Evolutionary conservation across 306 rosid species (phyloP), one percentile per base, ranked within the genome.

Genomic region (Neltuma alba): DNA sequence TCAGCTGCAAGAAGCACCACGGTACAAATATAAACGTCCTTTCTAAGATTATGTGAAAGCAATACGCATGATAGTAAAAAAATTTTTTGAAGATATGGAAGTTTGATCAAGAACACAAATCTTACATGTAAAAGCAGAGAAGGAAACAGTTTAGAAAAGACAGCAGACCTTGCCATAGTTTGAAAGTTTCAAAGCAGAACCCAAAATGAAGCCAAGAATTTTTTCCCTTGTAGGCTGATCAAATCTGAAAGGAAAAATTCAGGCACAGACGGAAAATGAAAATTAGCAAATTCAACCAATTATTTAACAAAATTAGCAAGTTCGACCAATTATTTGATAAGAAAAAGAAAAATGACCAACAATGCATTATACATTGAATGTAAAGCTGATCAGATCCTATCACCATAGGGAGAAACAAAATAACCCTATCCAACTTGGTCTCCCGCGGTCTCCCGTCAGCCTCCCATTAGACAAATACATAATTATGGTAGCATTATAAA

Each of bases 131-230:
- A 36, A 74, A 74, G 37, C 34, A 41, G 37, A 74, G 13, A 55
- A 34, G 68, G 52, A 20, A 77, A 70, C 23, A 54, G 37, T 74
- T 28, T 48, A 42, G 74, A 64, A 25, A 55, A 41, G 82, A 41
- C 27, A 52, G 38, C 92, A 82, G 83, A 94, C 99, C 99, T 92
- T 95, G 70, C 89, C 97, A 65, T 89, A 87, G 69, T 92, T 88
- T 65, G 98, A 86, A 69, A 89, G 86, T 74, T 89, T 82, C 58
- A 89, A 75, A 76, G 91, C 82, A 74, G 90, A 89, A 81, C 89
- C 86, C 91, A 95, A 85, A 82, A 91, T 85, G 84, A 90, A 91
- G 60, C 87, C 88, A 44, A 90, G 86, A 81, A 95, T 86, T 76
- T 78, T 80, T 74, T 86, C 82, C 81, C 87, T 91, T 33, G 94